phyloP scores from a whole-genome alignment of 257 asterid genomes.

The Echium plantagineum region DNA sequence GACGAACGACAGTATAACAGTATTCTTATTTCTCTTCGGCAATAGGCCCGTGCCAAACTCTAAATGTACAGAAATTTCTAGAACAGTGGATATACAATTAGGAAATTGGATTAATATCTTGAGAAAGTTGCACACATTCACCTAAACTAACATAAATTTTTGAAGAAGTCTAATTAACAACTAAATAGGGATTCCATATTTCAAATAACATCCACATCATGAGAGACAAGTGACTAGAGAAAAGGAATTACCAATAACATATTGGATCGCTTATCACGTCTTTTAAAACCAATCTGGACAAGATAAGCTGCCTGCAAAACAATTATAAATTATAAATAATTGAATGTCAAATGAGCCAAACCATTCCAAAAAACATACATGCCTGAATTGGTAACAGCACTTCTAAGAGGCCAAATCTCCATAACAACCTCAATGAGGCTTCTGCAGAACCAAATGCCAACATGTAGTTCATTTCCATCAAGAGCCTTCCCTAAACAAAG shows the following conservation, averaged over 20 bases:
- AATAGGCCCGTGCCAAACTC: neutral
- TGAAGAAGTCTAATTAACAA: no score
- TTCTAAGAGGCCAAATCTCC: constrained; percentile 79
- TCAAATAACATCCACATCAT: neutral
- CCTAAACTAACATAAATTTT: neutral
- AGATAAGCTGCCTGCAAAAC: constrained; percentile 71
- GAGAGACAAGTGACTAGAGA: constrained; percentile 10
- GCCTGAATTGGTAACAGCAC: constrained; percentile 78
- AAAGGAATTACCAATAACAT: constrained; percentile 66
- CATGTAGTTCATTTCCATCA: constrained; percentile 92
- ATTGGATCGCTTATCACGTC: constrained; percentile 71
- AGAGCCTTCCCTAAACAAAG: constrained; percentile 57
- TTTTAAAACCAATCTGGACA: constrained; percentile 48
- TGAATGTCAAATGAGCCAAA: neutral
- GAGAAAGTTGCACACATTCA: neutral
- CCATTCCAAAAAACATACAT: neutral
- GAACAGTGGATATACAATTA: neutral
- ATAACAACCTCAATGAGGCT: constrained; percentile 67
- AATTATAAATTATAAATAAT: constrained; percentile 5
- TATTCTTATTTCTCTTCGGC: neutral
- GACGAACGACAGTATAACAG: neutral
- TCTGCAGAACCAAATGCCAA: constrained; percentile 86
- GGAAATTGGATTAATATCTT: neutral
- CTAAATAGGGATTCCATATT: neutral
- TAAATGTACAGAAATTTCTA: neutral